Evolutionary conservation across 192 early-diverging fungal species (phyloP), one percentile per base, ranked within the genome.

Genomic region (Rhizophlyctis rosea): DNA sequence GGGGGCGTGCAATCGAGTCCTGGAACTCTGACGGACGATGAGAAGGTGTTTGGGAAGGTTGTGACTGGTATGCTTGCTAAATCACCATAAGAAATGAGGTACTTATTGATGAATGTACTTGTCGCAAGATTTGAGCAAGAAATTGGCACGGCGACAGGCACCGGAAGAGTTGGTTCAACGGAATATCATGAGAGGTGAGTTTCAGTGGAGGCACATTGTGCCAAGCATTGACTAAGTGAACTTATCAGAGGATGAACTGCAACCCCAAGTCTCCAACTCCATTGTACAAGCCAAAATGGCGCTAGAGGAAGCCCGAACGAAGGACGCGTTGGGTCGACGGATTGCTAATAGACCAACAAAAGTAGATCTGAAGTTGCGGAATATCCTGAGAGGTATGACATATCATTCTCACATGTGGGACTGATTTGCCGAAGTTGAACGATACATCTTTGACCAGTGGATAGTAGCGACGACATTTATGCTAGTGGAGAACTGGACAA

Each of bases 331-430:
- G 1, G 71, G 74, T 62, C 44, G 77, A 33, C 61, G 67, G 28
- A 50, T 83, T 0, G 57, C 49, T 14, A 54, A 72, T 16, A 64
- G 81, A n/a, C 78, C 81, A 2, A 63, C 67, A 11, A 75, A 75
- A 51, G 74, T 70, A 30, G 81, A 83, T 54, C 58, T 83, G 23
- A 83, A 83, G 62, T 62, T 78, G 3, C 51, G 76, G 47, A 83
- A 83, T 67, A 83, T 83, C 57, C 55, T 83, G 30, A 65, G 72
- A 59, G 73, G 74, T 63, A 29, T n/a, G n/a, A n/a, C n/a, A n/a
- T n/a, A n/a, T n/a, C n/a, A n/a, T n/a, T n/a, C n/a, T n/a, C n/a
- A n/a, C n/a, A n/a, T n/a, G n/a, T n/a, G n/a, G n/a, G n/a, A n/a
- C n/a, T n/a, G n/a, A n/a, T n/a, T n/a, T n/a, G n/a, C n/a, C n/a